Conservation (phyloP, 441 rosid species). For the Jatropha podagrica region DNA sequence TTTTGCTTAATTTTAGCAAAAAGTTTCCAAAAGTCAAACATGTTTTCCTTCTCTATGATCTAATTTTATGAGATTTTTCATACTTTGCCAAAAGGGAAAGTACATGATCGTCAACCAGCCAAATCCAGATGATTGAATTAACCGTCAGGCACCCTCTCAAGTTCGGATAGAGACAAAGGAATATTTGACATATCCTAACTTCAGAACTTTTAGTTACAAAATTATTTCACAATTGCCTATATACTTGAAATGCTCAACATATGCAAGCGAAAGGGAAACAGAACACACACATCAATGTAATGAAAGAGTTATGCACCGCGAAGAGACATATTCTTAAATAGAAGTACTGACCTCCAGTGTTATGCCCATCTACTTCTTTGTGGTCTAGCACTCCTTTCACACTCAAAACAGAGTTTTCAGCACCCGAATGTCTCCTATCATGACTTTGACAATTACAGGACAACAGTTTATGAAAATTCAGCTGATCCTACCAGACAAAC, state of each 20-base stretch:
- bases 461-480: slow-evolving; percentile 84
- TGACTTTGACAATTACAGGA: slow-evolving; percentile 64
- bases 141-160: not conserved
- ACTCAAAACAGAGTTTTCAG: slow-evolving; percentile 20
- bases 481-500: slow-evolving; percentile 55
- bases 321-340: slow-evolving; percentile 14
- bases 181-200: not conserved
- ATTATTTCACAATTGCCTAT: not conserved
- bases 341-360: slow-evolving; percentile 49
- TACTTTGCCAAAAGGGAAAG: not conserved
- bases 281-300: not conserved
- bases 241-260: not conserved
- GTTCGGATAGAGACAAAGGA: not conserved
- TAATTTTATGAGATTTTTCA: not conserved
- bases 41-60: not conserved
- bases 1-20: not conserved
- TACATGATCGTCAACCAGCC: not conserved
- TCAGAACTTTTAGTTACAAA: not conserved
- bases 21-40: not conserved
- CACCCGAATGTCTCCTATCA: slow-evolving; percentile 52
- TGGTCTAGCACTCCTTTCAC: slow-evolving; percentile 30
- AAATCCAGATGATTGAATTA: not conserved
- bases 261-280: no score
- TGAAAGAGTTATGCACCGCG: not conserved
- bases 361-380: slow-evolving; percentile 36